Conservation (phyloP, 441 rosid genomes). For the Omphalea diandra region DNA sequence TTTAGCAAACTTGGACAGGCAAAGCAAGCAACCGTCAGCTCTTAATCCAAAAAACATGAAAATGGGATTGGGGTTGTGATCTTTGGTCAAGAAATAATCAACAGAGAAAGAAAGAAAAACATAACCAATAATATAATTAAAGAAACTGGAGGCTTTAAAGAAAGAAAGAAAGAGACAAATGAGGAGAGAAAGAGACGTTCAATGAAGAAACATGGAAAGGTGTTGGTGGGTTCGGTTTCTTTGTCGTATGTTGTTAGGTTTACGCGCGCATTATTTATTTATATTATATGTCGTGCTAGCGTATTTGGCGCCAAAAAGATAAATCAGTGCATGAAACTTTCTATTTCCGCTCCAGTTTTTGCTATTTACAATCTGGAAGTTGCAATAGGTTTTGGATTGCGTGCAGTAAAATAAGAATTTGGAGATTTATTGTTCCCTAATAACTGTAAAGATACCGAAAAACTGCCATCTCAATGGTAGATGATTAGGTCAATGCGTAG, state of each 20-base stretch:
- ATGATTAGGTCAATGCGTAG: too few relatives aligned
- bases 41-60: background rate
- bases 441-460: background rate
- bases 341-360: background rate
- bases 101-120: background rate
- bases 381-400: too few relatives aligned
- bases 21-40: too few relatives aligned
- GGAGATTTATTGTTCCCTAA: background rate
- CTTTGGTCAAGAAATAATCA: too few relatives aligned
- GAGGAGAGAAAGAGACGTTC: background rate
- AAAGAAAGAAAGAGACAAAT: background rate
- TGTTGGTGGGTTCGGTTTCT: background rate
- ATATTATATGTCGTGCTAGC: too few relatives aligned
- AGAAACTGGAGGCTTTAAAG: background rate
- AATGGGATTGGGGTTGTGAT: background rate
- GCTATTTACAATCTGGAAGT: background rate
- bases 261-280: slow-evolving; percentile 25
- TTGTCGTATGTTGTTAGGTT: slow-evolving; percentile 21
- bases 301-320: slow-evolving; percentile 5
- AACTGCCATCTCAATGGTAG: too few relatives aligned
- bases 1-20: background rate
- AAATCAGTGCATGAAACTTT: background rate
- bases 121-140: background rate
- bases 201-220: background rate
- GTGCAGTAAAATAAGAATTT: too few relatives aligned